Evolutionary conservation across 495 filamentous ascomycete genomes (phyloP).

Genomic region (Penicillium soppii): DNA sequence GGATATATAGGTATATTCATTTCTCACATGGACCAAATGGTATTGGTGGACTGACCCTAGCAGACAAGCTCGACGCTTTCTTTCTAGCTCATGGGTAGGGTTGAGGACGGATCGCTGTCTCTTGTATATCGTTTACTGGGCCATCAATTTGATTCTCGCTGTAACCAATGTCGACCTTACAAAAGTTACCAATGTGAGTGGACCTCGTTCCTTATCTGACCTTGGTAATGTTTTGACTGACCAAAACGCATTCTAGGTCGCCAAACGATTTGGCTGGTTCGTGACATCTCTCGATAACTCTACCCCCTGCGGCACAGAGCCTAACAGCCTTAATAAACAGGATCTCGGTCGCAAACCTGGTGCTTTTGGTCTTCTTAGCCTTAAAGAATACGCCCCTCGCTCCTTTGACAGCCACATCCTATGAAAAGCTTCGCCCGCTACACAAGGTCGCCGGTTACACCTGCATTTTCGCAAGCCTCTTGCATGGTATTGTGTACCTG

Average conservation of each 20-base stretch:
- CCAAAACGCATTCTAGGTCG: not conserved
- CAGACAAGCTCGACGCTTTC: not conserved
- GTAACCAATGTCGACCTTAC: slow-evolving; percentile 29
- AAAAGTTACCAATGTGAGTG: not conserved
- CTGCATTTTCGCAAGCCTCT: slow-evolving; percentile 39
- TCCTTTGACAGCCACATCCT: slow-evolving; percentile 54
- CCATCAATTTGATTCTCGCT: slow-evolving; percentile 48
- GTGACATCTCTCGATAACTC: not conserved
- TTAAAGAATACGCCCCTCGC: slow-evolving; percentile 61
- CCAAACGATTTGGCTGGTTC: slow-evolving; percentile 5
- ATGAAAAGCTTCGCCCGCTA: slow-evolving; percentile 58
- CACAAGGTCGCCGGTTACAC: slow-evolving; percentile 57
- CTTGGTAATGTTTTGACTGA: not conserved
- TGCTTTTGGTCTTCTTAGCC: slow-evolving; percentile 55
- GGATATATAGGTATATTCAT: slow-evolving; percentile 2
- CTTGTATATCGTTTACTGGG: slow-evolving; percentile 47
- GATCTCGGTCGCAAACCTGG: slow-evolving; percentile 52
- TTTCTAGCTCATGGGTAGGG: not conserved
- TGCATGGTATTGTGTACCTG: slow-evolving; percentile 46
- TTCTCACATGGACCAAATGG: not conserved
- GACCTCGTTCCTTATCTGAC: not conserved
- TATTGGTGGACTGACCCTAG: not conserved
- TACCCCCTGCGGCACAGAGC: not conserved
- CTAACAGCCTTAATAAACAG: slow-evolving; percentile 24
- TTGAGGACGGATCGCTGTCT: slow-evolving; percentile 41